Evolutionary conservation across 2,329 filamentous ascomycete species (phyloP), one percentile per base, ranked within the genome.

Genomic region (Cladosporium sp.): DNA sequence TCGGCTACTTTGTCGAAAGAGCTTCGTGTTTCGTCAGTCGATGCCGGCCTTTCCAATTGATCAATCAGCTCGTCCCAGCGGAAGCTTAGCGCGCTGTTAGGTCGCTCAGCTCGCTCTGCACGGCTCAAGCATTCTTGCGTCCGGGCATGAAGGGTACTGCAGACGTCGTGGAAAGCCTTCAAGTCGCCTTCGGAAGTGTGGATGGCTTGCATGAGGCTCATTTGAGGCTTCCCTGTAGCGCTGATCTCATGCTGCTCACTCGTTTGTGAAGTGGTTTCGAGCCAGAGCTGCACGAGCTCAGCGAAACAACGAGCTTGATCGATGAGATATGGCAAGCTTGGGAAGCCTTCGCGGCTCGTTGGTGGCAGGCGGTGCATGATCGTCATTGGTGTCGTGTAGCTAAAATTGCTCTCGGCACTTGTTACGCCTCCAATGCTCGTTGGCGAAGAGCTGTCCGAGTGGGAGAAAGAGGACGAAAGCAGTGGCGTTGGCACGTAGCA

Each of bases 301-400:
- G 94, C 91, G 65, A 92, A 91, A 65, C 90, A 92, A 60, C 90
- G 85, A 7, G 91, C 85, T 61, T 92, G 87, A 65, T 99, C 94
- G 61, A 99, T 89, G 3, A 99, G 82, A 70, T 96, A 97, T 0
- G 94, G 94, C 13, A 99, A 78, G 45, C 90, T 94, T 0, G 92
- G 93, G 66, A 97, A 96, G 0, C 94, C 94, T 75, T 99, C 94
- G 57, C 90, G 84, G 8, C 90, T 90, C 0, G 87, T 87, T 9
- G 87, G 84, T 7, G 90, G 88, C 13, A 97, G 76, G 0, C 94
- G 88, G 42, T 87, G 86, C 40, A 96, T 82, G 61, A 99, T 97
- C 9, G 92, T 91, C 56, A 94, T 85, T 0, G 94, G 94, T 0
- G 94, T 97, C 49, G 90, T 92, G 74, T 97, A 99, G 64, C 69